phyloP scores from a whole-genome alignment of 345 rosid genomes.

The Passiflora organensis region DNA sequence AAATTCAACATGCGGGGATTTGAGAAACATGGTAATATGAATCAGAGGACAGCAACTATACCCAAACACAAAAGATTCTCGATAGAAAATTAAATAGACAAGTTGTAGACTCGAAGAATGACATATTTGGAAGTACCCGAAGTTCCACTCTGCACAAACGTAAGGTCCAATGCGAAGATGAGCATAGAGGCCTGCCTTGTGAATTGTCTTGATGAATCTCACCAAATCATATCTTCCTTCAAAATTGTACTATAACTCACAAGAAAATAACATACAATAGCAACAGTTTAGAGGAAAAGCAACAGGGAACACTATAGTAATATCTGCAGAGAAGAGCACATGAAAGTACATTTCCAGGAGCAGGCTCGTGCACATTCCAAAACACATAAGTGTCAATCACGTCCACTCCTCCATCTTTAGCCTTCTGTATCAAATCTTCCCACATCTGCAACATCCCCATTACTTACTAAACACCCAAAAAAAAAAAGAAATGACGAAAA shows the following conservation, averaged over 20 bases:
- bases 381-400: constrained; percentile 96
- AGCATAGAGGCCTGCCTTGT: constrained; percentile 88
- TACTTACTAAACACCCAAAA: neutral
- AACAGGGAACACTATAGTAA: neutral
- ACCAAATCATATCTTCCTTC: constrained; percentile 95
- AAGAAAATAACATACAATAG: neutral
- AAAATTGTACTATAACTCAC: constrained; percentile 57
- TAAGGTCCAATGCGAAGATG: constrained; percentile 98
- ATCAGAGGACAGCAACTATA: neutral
- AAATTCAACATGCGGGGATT: constrained; percentile 18
- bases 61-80: neutral
- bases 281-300: neutral
- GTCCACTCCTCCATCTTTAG: constrained; percentile 93
- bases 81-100: no score
- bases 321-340: constrained; percentile 1
- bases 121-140: constrained; percentile 92
- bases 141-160: constrained; percentile 99
- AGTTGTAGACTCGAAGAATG: no score
- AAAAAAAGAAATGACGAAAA: neutral
- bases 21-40: neutral
- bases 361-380: constrained; percentile 98
- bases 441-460: constrained; percentile 64
- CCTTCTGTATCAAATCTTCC: constrained; percentile 97
- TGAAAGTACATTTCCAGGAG: constrained; percentile 74
- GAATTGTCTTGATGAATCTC: constrained; percentile 76